Percentiles rank a stretch among this genome's conserved stretches.
These are phyloP conservation scores for Schizophyllum amplum DNA, from an alignment of 1,284 basidiomycete species.

Conservation along the genomic window DNA sequence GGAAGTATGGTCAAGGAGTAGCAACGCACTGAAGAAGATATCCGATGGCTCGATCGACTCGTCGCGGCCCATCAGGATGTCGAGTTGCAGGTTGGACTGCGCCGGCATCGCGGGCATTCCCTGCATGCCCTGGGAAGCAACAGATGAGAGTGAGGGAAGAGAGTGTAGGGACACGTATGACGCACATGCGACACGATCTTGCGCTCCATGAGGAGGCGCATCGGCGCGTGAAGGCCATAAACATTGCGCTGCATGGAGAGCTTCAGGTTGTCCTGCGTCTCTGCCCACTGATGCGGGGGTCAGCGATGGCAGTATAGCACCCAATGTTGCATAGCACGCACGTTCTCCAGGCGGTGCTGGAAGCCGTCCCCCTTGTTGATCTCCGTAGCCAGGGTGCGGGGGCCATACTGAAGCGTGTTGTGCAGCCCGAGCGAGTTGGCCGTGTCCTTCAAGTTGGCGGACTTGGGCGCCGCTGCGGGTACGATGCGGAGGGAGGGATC, in stretches of 20 bases:
- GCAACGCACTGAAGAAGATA: conserved; percentile 53
- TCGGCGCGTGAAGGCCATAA: conserved; percentile 83
- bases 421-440: conserved; percentile 70
- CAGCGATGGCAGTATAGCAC: conserved; percentile 5
- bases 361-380: conserved; percentile 48
- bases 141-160: not conserved
- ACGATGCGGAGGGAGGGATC: conserved; percentile 62
- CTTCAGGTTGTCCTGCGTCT: conserved; percentile 84
- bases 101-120: conserved; percentile 57
- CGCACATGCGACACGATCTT: conserved; percentile 71
- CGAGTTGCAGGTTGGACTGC: conserved; percentile 76
- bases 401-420: conserved; percentile 72
- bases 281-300: conserved; percentile 67
- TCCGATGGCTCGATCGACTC: conserved; percentile 71
- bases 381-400: conserved; percentile 66
- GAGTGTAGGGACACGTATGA: conserved; percentile 9
- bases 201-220: conserved; percentile 90
- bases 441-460: conserved; percentile 62
- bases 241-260: conserved; percentile 80
- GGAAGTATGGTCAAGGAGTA: not conserved
- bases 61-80: conserved; percentile 88
- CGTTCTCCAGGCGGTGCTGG: conserved; percentile 61
- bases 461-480: conserved; percentile 45
- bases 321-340: conserved; percentile 24
- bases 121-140: conserved; percentile 28